phyloP scores from a whole-genome alignment of 345 rosid species.

The Pistacia vera region DNA sequence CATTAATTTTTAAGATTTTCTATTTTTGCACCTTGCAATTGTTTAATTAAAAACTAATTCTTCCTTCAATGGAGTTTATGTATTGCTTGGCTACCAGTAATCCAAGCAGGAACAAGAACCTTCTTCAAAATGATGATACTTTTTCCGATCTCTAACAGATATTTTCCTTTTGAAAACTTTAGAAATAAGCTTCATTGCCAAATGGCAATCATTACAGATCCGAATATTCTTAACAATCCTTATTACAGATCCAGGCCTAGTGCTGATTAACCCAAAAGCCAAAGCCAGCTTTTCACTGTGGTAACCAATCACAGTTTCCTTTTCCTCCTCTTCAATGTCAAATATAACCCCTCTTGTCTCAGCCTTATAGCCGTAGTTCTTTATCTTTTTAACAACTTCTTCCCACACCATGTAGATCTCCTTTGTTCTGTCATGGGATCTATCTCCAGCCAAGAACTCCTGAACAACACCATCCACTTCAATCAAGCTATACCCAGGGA shows the following conservation, averaged over 20 bases:
- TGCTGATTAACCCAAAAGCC: conserved; percentile 17
- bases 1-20: neutral
- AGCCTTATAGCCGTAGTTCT: conserved; percentile 16
- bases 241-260: conserved; percentile 14
- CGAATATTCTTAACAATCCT: conserved; percentile 19
- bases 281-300: conserved; percentile 23
- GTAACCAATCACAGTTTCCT: conserved; percentile 19
- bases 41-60: neutral
- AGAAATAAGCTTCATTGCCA: conserved; percentile 17
- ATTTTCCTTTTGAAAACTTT: conserved; percentile 14
- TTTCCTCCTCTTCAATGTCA: conserved; percentile 23
- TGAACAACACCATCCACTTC: conserved; percentile 30
- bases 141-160: conserved; percentile 17
- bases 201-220: conserved; percentile 23
- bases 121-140: conserved; percentile 20
- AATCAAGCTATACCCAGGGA: conserved; percentile 42
- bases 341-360: conserved; percentile 6
- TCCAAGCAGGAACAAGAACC: conserved; percentile 23
- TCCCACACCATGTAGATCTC: conserved; percentile 18
- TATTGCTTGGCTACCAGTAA: conserved; percentile 17
- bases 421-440: conserved; percentile 14
- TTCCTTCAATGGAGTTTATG: neutral
- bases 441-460: conserved; percentile 32
- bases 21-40: neutral
- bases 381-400: conserved; percentile 9